These are phyloP conservation scores for Ophiostoma populinum DNA, from an alignment of 2,329 filamentous ascomycete genomes.

Conservation along the genomic window DNA sequence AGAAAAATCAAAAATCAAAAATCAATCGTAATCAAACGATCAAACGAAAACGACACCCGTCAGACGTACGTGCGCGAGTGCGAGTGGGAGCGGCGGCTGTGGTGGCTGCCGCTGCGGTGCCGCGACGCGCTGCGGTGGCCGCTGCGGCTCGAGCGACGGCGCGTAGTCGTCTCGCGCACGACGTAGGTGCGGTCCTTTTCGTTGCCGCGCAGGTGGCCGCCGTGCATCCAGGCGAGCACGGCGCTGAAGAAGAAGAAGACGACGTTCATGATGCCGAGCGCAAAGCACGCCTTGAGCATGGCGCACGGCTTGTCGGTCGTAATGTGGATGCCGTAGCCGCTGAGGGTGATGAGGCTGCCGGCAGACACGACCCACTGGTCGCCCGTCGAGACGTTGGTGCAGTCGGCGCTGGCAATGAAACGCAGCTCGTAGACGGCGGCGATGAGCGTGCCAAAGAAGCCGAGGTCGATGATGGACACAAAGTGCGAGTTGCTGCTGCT, in stretches of 20 bases:
- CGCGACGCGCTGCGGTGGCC: slow-evolving; percentile 23
- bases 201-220: slow-evolving; percentile 21
- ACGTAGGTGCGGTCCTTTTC: slow-evolving; percentile 32
- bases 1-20: not conserved
- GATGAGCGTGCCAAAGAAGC: slow-evolving; percentile 47
- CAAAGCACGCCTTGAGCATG: slow-evolving; percentile 84
- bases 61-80: slow-evolving; percentile 34
- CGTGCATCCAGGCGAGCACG: slow-evolving; percentile 48
- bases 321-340: slow-evolving; percentile 31
- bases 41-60: not conserved
- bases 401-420: slow-evolving; percentile 46
- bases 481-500: slow-evolving; percentile 42
- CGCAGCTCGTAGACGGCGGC: slow-evolving; percentile 42
- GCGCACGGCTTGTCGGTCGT: slow-evolving; percentile 60
- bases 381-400: slow-evolving; percentile 37
- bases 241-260: slow-evolving; percentile 67
- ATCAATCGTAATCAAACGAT: no score
- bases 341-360: slow-evolving; percentile 42
- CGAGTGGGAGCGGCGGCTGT: slow-evolving; percentile 28
- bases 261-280: slow-evolving; percentile 75
- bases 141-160: slow-evolving; percentile 21
- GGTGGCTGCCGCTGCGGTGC: slow-evolving; percentile 23
- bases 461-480: slow-evolving; percentile 41
- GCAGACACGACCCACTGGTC: slow-evolving; percentile 38
- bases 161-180: slow-evolving; percentile 28